Evolutionary conservation across 306 rosid species (phyloP), one percentile per base, ranked within the genome.

Genomic region (Cajanus cajan): DNA sequence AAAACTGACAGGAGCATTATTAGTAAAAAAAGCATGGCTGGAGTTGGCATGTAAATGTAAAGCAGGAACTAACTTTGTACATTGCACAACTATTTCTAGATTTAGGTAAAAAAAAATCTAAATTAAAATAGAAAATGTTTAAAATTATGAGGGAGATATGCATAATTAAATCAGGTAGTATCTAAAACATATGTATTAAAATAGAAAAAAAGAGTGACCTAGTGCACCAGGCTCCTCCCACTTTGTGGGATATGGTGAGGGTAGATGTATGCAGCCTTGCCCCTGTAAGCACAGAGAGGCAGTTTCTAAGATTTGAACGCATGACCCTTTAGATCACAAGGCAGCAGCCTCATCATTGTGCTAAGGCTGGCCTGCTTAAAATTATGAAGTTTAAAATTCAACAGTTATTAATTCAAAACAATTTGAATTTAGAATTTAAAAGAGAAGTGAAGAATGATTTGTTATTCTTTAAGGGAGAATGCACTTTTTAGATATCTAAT

Each of bases 41-140:
- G 31, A 41, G 76, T 72, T 67, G 68, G 48, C 31, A 10, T 44
- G 80, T 54, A 74, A 86, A 55, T 59, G 67, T 48, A 48, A 71
- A 24, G 55, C 12, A 33, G 40, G 41, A 81, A 72, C 82, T 13
- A 55, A 8, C 34, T 51, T n/a, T 18, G 37, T 11, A 19, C 51
- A 63, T 50, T 51, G 52, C 52, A 50, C 41, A 31, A 11, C 28
- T 65, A 43, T 77, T 40, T 51, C 19, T 14, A 77, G 55, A 51
- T 50, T 19, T 37, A 48, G 54, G 55, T 37, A 52, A 19, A 51
- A 50, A 48, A 54, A 25, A 39, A 57, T 21, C 28, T 43, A 50
- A 77, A 77, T 16, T 68, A 55, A 78, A 68, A 40, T 1, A 67
- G 24, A 68, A 39, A 39, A 25, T 67, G 6, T 76, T 47, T 76